Percentiles rank a stretch among this genome's conserved stretches.
These are phyloP conservation scores for Pyricularia pennisetigena DNA, from an alignment of 2,329 filamentous ascomycete genomes.

Conservation along the genomic window DNA sequence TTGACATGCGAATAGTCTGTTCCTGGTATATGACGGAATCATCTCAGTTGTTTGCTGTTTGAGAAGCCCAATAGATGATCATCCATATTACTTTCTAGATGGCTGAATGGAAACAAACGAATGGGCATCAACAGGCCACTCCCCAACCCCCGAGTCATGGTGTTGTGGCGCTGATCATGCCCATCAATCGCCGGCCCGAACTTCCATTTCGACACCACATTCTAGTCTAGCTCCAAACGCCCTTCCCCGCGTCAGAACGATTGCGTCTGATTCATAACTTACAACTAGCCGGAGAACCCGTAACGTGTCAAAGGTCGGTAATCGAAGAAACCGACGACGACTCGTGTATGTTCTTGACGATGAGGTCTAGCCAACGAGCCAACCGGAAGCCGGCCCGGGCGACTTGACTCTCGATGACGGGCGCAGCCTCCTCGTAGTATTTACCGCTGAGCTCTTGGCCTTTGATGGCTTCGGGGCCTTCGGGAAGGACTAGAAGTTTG, in stretches of 20 bases:
- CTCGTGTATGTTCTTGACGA: conserved; percentile 30
- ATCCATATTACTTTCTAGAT: neutral
- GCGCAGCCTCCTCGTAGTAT: conserved; percentile 55
- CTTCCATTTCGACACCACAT: neutral
- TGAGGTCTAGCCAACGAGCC: conserved; percentile 56
- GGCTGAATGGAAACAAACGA: too few relatives aligned
- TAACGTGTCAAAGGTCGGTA: neutral
- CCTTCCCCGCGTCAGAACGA: neutral
- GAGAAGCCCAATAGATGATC: neutral
- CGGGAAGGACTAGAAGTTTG: conserved; percentile 42
- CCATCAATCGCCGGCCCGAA: neutral
- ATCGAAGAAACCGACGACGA: conserved; percentile 13
- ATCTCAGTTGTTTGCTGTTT: neutral
- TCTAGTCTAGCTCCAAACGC: neutral
- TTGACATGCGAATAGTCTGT: neutral
- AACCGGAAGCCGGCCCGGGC: conserved; percentile 61
- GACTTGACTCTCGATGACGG: conserved; percentile 55
- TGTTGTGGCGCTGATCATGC: neutral
- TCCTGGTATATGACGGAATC: neutral
- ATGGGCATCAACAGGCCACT: neutral
- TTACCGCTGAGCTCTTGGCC: conserved; percentile 50
- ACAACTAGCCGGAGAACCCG: neutral
- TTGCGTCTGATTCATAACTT: neutral
- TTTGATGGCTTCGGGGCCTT: conserved; percentile 46
- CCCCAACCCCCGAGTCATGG: neutral